phyloP scores from a whole-genome alignment of 176 grass and related monocot genomes.

The Pharus latifolius region DNA sequence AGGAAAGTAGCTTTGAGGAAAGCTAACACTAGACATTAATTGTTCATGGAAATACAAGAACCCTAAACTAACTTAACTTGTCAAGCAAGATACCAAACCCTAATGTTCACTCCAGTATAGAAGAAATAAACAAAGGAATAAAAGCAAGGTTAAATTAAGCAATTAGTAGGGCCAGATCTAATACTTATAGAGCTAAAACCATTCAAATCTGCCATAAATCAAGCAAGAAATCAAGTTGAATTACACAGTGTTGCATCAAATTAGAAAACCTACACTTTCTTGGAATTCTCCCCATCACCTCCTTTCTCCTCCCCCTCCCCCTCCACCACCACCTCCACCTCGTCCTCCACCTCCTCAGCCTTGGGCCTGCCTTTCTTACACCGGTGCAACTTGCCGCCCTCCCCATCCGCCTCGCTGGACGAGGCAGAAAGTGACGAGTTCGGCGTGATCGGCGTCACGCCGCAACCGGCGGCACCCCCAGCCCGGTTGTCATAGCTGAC shows the following conservation, averaged over 20 bases:
- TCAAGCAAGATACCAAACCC: conserved; percentile 17
- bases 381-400: conserved; percentile 40
- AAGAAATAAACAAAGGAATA: not conserved
- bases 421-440: conserved; percentile 77
- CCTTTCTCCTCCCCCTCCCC: conserved; percentile 31
- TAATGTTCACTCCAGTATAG: conserved; percentile 26
- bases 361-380: conserved; percentile 56
- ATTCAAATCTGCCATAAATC: not conserved
- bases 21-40: conserved; percentile 4
- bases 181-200: not conserved
- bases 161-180: conserved; percentile 29
- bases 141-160: not conserved
- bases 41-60: conserved; percentile 18
- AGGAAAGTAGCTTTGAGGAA: not conserved
- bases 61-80: too few species aligned
- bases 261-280: conserved; percentile 53
- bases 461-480: conserved; percentile 17
- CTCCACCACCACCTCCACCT: conserved; percentile 22
- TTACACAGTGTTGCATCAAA: not conserved
- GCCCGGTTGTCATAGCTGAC: conserved; percentile 37
- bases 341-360: conserved; percentile 15
- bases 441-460: conserved; percentile 31
- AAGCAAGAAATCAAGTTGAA: conserved; percentile 12
- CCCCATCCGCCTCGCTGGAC: conserved; percentile 49
- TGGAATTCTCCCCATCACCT: conserved; percentile 52